These are phyloP conservation scores for Pseudogymnoascus sp. DNA, from an alignment of 2,329 filamentous ascomycete genomes.

Conservation along the genomic window DNA sequence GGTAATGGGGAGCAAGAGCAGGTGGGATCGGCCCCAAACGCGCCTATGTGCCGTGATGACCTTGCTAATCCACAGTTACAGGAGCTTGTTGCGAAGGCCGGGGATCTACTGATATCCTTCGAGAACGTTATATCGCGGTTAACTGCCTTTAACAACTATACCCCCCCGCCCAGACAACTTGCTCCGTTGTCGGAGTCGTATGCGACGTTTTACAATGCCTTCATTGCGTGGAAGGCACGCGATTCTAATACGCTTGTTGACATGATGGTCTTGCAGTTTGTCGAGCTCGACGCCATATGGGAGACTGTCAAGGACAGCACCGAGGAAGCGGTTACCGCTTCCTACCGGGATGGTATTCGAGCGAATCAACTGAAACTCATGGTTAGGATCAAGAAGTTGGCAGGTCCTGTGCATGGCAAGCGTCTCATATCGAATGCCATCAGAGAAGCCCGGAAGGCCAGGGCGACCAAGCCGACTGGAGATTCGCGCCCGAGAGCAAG, in stretches of 20 bases:
- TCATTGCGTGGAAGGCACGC: constrained; percentile 76
- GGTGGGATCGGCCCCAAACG: constrained; percentile 37
- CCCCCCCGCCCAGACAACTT: constrained; percentile 53
- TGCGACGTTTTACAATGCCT: constrained; percentile 67
- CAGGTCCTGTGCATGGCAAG: constrained; percentile 63
- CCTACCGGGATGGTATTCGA: constrained; percentile 74
- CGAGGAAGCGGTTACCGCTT: constrained; percentile 62
- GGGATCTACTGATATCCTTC: constrained; percentile 70
- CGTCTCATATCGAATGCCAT: constrained; percentile 69
- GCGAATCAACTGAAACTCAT: constrained; percentile 75
- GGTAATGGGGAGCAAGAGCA: constrained; percentile 51
- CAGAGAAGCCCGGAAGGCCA: constrained; percentile 58
- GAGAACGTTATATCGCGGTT: constrained; percentile 64
- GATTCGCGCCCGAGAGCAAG: constrained; percentile 65
- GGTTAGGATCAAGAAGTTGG: constrained; percentile 70
- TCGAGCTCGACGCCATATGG: constrained; percentile 76
- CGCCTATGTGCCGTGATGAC: constrained; percentile 43
- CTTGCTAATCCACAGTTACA: constrained; percentile 56
- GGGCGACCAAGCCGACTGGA: constrained; percentile 57
- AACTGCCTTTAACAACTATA: constrained; percentile 59
- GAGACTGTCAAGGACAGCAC: constrained; percentile 75
- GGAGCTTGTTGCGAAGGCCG: constrained; percentile 69
- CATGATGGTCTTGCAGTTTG: constrained; percentile 80
- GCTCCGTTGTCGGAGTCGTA: constrained; percentile 62
- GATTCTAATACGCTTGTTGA: constrained; percentile 72